A percentile compares a stretch with the other conserved stretches of the same genome.
Evolutionary conservation across 805 yeast species (phyloP).

Genomic region (Candida suzukii): DNA sequence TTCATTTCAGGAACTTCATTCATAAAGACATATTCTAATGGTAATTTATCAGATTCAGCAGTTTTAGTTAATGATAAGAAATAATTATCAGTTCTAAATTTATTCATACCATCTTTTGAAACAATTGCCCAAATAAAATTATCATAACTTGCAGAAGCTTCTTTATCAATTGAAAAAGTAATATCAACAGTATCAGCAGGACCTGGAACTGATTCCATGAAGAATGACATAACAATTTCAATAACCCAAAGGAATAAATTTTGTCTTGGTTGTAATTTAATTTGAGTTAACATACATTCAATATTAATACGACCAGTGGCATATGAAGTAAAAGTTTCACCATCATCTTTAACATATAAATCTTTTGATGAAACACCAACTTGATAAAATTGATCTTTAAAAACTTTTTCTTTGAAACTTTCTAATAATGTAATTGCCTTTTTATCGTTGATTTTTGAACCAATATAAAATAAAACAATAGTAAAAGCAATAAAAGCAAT

Average conservation of each 20-base stretch:
- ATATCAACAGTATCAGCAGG: conserved; percentile 59
- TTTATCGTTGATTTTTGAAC: conserved; percentile 49
- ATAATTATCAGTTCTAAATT: conserved; percentile 68
- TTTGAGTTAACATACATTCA: conserved; percentile 49
- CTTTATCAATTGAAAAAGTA: conserved; percentile 46
- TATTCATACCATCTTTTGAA: conserved; percentile 76
- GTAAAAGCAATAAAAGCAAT: conserved; percentile 43
- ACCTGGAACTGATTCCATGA: conserved; percentile 46
- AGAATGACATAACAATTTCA: conserved; percentile 55
- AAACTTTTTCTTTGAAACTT: conserved; percentile 38
- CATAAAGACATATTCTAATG: conserved; percentile 78
- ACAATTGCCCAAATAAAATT: conserved; percentile 80
- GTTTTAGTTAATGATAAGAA: conserved; percentile 82
- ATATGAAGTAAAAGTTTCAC: conserved; percentile 57
- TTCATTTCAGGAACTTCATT: conserved; percentile 80
- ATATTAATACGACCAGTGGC: conserved; percentile 87
- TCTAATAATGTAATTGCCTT: conserved; percentile 48
- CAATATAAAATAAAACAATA: conserved; percentile 45
- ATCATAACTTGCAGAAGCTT: conserved; percentile 39
- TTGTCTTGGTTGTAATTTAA: conserved; percentile 72
- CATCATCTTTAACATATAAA: conserved; percentile 52
- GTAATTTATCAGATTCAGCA: conserved; percentile 61
- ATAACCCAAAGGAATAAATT: conserved; percentile 60
- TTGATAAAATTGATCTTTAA: conserved; percentile 67
- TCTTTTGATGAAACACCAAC: conserved; percentile 52